Base-by-base conservation (phyloP, 495 filamentous ascomycete species). In the Lepraria neglecta region DNA sequence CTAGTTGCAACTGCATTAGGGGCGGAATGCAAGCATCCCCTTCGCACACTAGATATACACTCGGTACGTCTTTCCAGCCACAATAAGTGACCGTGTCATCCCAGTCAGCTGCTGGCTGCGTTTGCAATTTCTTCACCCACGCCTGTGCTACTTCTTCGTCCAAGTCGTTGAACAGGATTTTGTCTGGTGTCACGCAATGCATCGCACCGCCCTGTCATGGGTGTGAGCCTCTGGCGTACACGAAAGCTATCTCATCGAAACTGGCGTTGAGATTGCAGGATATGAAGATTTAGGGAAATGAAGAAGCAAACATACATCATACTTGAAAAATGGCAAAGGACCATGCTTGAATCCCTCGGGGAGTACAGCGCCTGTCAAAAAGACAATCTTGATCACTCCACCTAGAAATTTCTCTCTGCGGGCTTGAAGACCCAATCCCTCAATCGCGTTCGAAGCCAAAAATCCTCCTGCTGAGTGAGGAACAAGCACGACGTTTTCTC, bases 381-480 rank as follows among this genome's bases (percentile, higher is more conserved):
- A 71, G 1, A 71, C 61, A 19, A 72, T 69, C 38, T 64, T 63
- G 0, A 53, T 46, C 9, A 73, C 71, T 3, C 72, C 72, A 14
- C 65, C 64, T 27, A 62, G 64, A 0, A 40, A n/a, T 2, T 35
- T 14, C 17, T 30, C 17, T 10, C 17, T 40, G 19, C 61, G 42
- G 9, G 38, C 45, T 17, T 44, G 27, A 11, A 58, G 15, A 38
- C 48, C 52, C 2, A 76, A 56, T 3, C 71, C 73, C 33, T 71
- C n/a, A 21, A 72, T 67, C 10, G 74, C 76, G 4, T 68, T 71
- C 3, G 65, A 69, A 14, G 69, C 76, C 5, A 73, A 21, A 38
- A 75, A 70, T 0, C 69, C 74, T 28, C 71, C 75, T 5, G 68
- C 72, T 0, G 72, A 75, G 60, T 78, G 75, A 3, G 73, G 47